A percentile compares a stretch with the other conserved stretches of the same genome.
Evolutionary conservation across 1,139 yeast species (phyloP).

Genomic region (Yamadazyma triangularis): DNA sequence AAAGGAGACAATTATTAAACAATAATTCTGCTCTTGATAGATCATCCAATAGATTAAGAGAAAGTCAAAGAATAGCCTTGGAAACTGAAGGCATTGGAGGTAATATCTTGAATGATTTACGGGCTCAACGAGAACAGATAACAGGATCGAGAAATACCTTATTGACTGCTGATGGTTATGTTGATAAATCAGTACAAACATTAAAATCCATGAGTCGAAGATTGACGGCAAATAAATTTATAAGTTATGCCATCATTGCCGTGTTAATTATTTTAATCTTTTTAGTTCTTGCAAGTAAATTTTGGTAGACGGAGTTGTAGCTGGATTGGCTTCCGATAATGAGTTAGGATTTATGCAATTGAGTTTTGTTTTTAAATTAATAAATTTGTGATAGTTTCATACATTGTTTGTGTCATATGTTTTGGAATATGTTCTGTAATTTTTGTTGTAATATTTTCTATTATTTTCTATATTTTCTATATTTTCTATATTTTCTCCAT

Average conservation of each 20-base stretch:
- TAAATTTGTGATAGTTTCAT: too few species aligned
- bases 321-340: too few species aligned
- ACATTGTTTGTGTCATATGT: too few species aligned
- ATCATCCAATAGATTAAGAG: slow-evolving; percentile 77
- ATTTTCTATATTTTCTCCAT: too few species aligned
- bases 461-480: too few species aligned
- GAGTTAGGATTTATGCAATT: too few species aligned
- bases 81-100: slow-evolving; percentile 95
- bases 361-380: too few species aligned
- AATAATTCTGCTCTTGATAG: slow-evolving; percentile 82
- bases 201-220: slow-evolving; percentile 90
- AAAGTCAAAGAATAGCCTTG: slow-evolving; percentile 83
- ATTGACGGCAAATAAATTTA: slow-evolving; percentile 89
- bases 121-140: slow-evolving; percentile 93
- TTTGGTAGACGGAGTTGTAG: too few species aligned
- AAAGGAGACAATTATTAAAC: slow-evolving; percentile 74
- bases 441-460: too few species aligned
- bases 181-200: slow-evolving; percentile 84
- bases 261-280: slow-evolving; percentile 79
- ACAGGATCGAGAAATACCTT: slow-evolving; percentile 78
- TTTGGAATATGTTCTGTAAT: too few species aligned
- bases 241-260: slow-evolving; percentile 92
- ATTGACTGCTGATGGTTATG: slow-evolving; percentile 87
- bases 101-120: slow-evolving; percentile 78
- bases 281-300: slow-evolving; percentile 82